A percentile compares a stretch with the other conserved stretches of the same genome.
Conservation (phyloP, 179 eudicot genomes). For the Beta lomatogona region DNA sequence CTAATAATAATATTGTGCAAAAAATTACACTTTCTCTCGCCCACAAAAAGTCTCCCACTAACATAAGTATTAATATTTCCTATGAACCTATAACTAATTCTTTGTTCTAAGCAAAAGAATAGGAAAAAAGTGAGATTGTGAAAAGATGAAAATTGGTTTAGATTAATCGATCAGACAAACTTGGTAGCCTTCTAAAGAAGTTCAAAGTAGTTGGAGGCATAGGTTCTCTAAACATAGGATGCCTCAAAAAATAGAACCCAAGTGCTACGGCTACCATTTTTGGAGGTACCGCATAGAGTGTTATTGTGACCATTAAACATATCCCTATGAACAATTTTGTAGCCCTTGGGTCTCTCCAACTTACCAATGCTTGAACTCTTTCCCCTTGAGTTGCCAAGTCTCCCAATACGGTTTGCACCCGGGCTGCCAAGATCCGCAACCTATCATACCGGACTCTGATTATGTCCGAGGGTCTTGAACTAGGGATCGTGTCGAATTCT, state of each 20-base stretch:
- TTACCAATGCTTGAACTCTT: conserved; percentile 82
- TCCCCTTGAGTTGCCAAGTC: conserved; percentile 95
- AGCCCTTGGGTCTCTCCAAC: conserved; percentile 98
- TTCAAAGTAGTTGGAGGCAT: conserved; percentile 91
- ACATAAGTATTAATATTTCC: conserved; percentile 7
- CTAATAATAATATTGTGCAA: conserved; percentile 7
- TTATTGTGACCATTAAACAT: conserved; percentile 62
- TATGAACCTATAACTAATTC: conserved; percentile 16
- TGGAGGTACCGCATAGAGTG: conserved; percentile 77
- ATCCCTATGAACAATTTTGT: conserved; percentile 81
- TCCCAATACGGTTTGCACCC: conserved; percentile 89
- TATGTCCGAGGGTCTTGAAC: conserved; percentile 69
- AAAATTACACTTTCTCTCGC: neutral
- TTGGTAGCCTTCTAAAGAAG: conserved; percentile 87
- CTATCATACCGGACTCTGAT: conserved; percentile 68
- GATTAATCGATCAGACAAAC: conserved; percentile 84
- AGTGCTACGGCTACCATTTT: conserved; percentile 98
- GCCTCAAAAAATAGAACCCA: conserved; percentile 90
- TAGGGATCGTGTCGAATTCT: conserved; percentile 87
- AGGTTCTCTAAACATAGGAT: conserved; percentile 97
- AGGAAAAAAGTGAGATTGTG: neutral
- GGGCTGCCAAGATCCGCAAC: conserved; percentile 67
- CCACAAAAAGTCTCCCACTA: conserved; percentile 11
- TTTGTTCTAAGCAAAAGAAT: conserved; percentile 11
- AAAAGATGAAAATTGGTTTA: conserved; percentile 26